Conservation (phyloP, 768 basidiomycete species). For the Pholiota conissans region DNA sequence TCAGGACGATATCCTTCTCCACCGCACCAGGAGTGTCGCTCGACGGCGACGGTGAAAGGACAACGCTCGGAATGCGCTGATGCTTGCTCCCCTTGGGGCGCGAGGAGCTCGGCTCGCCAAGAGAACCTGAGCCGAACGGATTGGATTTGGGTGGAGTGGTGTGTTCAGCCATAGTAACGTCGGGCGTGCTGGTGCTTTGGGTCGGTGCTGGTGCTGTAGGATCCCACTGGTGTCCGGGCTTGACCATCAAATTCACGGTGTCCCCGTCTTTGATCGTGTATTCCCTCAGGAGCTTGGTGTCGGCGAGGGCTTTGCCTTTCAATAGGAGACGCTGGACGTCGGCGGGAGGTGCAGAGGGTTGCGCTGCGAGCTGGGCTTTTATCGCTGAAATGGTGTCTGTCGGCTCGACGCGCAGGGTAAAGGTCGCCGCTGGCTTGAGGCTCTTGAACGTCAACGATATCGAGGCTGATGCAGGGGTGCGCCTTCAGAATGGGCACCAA, state of each 20-base stretch:
- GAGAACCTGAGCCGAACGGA: slow-evolving; percentile 24
- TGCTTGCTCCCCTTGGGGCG: slow-evolving; percentile 39
- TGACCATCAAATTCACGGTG: slow-evolving; percentile 84
- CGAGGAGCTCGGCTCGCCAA: slow-evolving; percentile 23
- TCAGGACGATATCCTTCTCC: slow-evolving; percentile 69
- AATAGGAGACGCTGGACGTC: slow-evolving; percentile 84
- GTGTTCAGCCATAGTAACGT: slow-evolving; percentile 11
- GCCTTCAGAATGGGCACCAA: background rate
- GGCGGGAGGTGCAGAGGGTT: slow-evolving; percentile 70
- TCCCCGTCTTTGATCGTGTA: slow-evolving; percentile 83
- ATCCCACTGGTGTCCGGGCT: slow-evolving; percentile 71
- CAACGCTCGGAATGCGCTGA: slow-evolving; percentile 73
- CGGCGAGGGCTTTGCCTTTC: slow-evolving; percentile 92
- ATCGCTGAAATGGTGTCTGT: slow-evolving; percentile 84
- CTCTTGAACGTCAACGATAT: slow-evolving; percentile 87
- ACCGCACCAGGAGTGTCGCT: slow-evolving; percentile 30
- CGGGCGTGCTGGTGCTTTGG: slow-evolving; percentile 11
- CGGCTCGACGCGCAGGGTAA: slow-evolving; percentile 69
- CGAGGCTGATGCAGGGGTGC: slow-evolving; percentile 32
- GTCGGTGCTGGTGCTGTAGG: slow-evolving; percentile 36
- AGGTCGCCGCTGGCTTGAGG: slow-evolving; percentile 79
- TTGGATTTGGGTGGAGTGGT: slow-evolving; percentile 22
- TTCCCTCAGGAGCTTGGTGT: slow-evolving; percentile 87
- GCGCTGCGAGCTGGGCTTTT: slow-evolving; percentile 71
- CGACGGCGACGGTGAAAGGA: slow-evolving; percentile 77